Evolutionary conservation across 768 basidiomycete species (phyloP), one percentile per base, ranked within the genome.

Genomic region (Rhodotorula sphaerocarpa): DNA sequence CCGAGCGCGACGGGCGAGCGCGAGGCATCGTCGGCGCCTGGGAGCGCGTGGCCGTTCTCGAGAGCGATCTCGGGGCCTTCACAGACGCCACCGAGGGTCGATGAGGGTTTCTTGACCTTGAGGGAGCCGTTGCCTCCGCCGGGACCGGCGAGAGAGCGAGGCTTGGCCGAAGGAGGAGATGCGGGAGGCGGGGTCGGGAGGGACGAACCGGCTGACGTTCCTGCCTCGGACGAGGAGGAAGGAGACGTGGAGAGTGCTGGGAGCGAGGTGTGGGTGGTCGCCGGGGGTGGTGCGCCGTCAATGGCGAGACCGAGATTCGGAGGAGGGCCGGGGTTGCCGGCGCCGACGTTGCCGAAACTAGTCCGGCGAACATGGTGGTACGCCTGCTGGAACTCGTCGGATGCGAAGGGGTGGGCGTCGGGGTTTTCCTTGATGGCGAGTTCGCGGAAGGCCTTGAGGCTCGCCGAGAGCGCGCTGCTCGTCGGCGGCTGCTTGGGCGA

Each of bases 181-280:
- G 62, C 58, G 30, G 65, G 61, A 4, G 58, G 54, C 9, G 64
- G 65, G n/a, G 65, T 66, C 15, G 59, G 59, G 42, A 66, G 59
- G 16, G 55, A 61, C 20, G n/a, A n/a, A n/a, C 46, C 59, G 50
- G 33, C 47, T 34, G 53, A 55, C 5, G 36, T 47, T 27, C 43
- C 48, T 42, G 50, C 50, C n/a, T 51, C 50, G 10, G 34, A 36
- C 50, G 50, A 51, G 11, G 42, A 47, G 20, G 53, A 45, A 16
- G 65, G 65, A 27, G 52, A 55, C 12, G 57, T 56, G 21, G 53
- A 56, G 25, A 67, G 57, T 2, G 27, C 48, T 21, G 57, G 62
- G 34, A 46, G 20, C 21, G 36, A n/a, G 16, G 41, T 18, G 55
- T 36, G 23, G 25, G 23, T 2, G 15, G 10, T 47, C 31, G 44